Base-by-base conservation (phyloP, 2,329 filamentous ascomycete genomes). In the Beauveria sp. region DNA sequence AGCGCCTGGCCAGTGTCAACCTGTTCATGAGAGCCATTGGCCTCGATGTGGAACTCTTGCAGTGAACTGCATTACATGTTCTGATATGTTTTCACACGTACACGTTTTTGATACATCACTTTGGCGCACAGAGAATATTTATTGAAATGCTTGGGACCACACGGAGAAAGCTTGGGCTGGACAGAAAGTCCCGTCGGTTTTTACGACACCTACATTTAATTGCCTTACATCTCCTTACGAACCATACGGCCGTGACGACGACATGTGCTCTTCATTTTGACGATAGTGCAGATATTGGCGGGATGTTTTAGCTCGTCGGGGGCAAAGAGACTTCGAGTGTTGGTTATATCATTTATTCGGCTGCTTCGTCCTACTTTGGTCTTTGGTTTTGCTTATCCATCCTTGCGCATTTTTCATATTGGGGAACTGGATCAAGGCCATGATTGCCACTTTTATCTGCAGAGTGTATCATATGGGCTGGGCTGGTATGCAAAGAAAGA, bases 1-100 rank as follows among this genome's bases (percentile, higher is more conserved):
- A 91, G 71, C 87, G 93, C 63, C 80, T 96, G 62, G 88, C 89
- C 62, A 96, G 96, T 71, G 95, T 99, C 67, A 99, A 99, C 73
- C 78, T 99, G 61, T 99, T 99, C 75, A 97, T 99, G 93, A 89
- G 92, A 70, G 95, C 93, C 61, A 97, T 99, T 75, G 95, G 95
- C n/a, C 82, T 99, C 72, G 95, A 99, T 78, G 95, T 99, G 56
- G 95, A 97, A 68, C 76, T 88, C 57, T 74, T 86, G 64, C 74
- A 76, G 68, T 77, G 71, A 69, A 65, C 18, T 26, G 62, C 46
- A 57, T 52, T 14, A 53, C 46, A 18, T 34, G 16, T 46, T 43
- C 30, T 28, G n/a, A 46, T 47, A 18, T 30, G 16, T 49, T 60
- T 55, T 46, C 47, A 43, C 47, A 43, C 40, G 20, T 47, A 30